Conservation (phyloP, 2,329 filamentous ascomycete genomes). For the Hypoxylon sp. region DNA sequence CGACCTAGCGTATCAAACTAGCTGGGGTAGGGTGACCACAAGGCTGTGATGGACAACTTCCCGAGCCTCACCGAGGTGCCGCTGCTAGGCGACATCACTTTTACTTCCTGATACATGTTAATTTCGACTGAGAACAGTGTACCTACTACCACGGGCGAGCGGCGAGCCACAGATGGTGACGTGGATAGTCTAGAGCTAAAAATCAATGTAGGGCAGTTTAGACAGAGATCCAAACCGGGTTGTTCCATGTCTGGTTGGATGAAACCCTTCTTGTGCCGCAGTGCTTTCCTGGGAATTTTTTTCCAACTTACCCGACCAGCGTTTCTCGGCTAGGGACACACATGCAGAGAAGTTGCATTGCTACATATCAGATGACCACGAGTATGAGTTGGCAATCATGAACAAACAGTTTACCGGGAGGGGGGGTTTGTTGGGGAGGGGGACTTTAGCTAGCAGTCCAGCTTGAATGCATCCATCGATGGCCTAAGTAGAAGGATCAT, state of each 20-base stretch:
- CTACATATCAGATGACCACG: slow-evolving; percentile 49
- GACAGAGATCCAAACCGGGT: slow-evolving; percentile 30
- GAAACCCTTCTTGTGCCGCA: slow-evolving; percentile 20
- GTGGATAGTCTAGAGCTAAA: slow-evolving; percentile 20
- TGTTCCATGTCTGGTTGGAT: slow-evolving; percentile 31
- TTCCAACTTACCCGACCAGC: slow-evolving; percentile 37
- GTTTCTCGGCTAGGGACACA: slow-evolving; percentile 21
- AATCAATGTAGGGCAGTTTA: slow-evolving; percentile 22
- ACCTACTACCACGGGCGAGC: slow-evolving; percentile 16
- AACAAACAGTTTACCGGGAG: slow-evolving; percentile 28
- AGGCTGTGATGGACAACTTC: slow-evolving; percentile 47
- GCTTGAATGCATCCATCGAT: slow-evolving; percentile 16
- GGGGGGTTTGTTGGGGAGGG: slow-evolving; percentile 39
- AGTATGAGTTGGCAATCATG: slow-evolving; percentile 43
- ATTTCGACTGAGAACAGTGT: slow-evolving; percentile 1
- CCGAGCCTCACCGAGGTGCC: slow-evolving; percentile 52
- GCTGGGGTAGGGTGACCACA: slow-evolving; percentile 43
- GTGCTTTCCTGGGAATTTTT: slow-evolving; percentile 26
- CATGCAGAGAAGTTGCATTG: slow-evolving; percentile 48
- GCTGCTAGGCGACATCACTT: slow-evolving; percentile 32
- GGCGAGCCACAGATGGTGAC: slow-evolving; percentile 22
- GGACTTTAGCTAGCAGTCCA: slow-evolving; percentile 39
- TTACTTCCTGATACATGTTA: slow-evolving; percentile 5
- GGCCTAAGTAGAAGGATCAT: slow-evolving; percentile 23
- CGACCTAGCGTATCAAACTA: slow-evolving; percentile 20